Evolutionary conservation across 1,139 yeast genomes (phyloP).

Genomic region (Saccharomyces uvarum): DNA sequence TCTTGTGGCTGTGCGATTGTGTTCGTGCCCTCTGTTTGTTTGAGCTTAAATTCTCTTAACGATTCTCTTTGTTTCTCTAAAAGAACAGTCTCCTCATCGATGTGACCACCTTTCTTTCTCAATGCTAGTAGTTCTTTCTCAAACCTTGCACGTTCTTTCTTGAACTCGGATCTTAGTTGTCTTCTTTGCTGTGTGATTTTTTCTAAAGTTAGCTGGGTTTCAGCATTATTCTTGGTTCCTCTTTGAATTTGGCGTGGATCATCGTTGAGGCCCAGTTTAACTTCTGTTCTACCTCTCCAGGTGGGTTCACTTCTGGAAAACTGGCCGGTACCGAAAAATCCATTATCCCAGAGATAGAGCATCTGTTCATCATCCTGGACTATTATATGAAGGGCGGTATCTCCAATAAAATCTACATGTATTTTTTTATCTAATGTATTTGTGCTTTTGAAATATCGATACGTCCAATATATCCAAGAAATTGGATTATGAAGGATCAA

Average conservation of each 20-base stretch:
- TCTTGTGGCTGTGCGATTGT: constrained; percentile 6
- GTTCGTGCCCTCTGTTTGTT: constrained; percentile 20
- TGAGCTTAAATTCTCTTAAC: constrained; percentile 31
- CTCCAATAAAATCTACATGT: constrained; percentile 16
- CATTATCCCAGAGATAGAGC: constrained; percentile 67
- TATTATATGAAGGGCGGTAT: constrained; percentile 22
- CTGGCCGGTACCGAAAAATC: constrained; percentile 91
- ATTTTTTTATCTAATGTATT: constrained; percentile 13
- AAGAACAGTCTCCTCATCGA: constrained; percentile 23
- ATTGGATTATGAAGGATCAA: constrained; percentile 50
- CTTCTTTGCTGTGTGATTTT: constrained; percentile 72
- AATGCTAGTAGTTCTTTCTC: constrained; percentile 32
- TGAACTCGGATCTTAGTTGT: constrained; percentile 63
- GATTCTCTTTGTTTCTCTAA: constrained; percentile 30
- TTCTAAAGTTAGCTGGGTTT: constrained; percentile 43
- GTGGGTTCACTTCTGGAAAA: constrained; percentile 88
- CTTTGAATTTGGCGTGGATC: not conserved
- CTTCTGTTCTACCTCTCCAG: constrained; percentile 62
- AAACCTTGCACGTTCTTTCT: constrained; percentile 41
- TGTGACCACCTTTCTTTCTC: constrained; percentile 28
- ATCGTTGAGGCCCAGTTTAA: constrained; percentile 34
- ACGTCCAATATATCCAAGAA: constrained; percentile 47
- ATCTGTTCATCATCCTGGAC: constrained; percentile 44
- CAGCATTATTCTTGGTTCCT: constrained; percentile 32
- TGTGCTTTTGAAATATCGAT: constrained; percentile 29